Evolutionary conservation across 352 stramenopile genomes (phyloP).

Genomic region (Globisporangium parvum): DNA sequence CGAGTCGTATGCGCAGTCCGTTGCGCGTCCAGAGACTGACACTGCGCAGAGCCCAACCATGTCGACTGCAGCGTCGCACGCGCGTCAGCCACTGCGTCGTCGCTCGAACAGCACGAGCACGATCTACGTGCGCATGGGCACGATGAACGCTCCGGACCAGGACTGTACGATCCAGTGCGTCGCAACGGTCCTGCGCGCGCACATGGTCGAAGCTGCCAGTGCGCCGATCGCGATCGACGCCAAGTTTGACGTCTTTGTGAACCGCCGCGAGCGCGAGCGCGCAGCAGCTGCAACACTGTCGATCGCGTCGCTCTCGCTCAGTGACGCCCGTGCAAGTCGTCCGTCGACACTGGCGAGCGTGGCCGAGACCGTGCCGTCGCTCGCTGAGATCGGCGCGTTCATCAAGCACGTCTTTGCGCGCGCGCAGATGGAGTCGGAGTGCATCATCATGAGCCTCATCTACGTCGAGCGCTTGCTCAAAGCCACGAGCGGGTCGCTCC

Average conservation of each 20-base stretch:
- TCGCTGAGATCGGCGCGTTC: conserved; percentile 89
- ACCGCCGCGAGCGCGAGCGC: conserved; percentile 28
- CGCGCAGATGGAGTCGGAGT: conserved; percentile 93
- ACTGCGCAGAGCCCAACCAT: background rate
- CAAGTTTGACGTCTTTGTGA: conserved; percentile 72
- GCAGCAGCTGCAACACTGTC: conserved; percentile 9
- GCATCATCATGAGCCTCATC: conserved; percentile 97
- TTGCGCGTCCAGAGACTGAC: background rate
- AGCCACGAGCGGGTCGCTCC: conserved; percentile 67
- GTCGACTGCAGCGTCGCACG: conserved; percentile 13
- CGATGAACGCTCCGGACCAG: conserved; percentile 94
- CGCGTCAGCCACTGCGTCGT: conserved; percentile 61
- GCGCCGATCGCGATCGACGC: conserved; percentile 40
- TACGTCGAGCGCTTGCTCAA: conserved; percentile 97
- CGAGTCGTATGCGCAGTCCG: conserved; percentile 40
- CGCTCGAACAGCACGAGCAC: conserved; percentile 94
- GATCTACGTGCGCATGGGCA: conserved; percentile 89
- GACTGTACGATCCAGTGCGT: conserved; percentile 95
- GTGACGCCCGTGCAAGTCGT: background rate
- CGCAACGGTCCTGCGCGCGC: conserved; percentile 92
- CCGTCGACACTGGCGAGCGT: background rate
- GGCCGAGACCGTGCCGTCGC: conserved; percentile 58
- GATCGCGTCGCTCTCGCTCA: background rate
- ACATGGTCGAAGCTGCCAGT: conserved; percentile 89
- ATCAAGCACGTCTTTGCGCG: conserved; percentile 91